Evolutionary conservation across 106 monocot genomes (phyloP).

Genomic region (Phalaenopsis aphrodite): DNA sequence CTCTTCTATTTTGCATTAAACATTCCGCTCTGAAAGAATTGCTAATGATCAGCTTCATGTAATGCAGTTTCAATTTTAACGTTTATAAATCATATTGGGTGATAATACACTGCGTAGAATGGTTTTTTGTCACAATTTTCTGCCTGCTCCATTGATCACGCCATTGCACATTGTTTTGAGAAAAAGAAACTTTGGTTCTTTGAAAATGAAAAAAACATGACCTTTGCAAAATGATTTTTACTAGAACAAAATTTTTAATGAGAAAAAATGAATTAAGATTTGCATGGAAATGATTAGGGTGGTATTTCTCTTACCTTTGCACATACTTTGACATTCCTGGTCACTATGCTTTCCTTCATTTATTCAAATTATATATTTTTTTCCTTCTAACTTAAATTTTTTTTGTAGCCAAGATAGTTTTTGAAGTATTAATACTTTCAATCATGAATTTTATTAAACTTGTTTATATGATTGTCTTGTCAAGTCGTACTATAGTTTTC

Average conservation of each 20-base stretch:
- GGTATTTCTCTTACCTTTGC: background rate
- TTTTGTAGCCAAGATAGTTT: constrained; percentile 3
- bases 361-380: background rate
- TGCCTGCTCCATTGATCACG: background rate
- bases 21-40: background rate
- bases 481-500: background rate
- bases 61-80: background rate
- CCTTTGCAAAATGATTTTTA: background rate
- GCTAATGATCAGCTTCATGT: background rate
- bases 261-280: background rate
- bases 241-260: background rate
- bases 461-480: background rate
- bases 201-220: background rate
- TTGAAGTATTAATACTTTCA: background rate
- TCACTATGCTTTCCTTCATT: no score
- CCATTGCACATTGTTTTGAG: background rate
- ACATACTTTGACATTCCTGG: no score
- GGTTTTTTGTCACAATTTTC: background rate
- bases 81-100: background rate
- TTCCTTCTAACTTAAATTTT: background rate
- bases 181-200: background rate
- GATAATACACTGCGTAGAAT: background rate
- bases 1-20: background rate
- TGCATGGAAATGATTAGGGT: background rate
- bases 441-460: background rate